Evolutionary conservation across 148 eudicot species (phyloP).

Genomic region (Chenopodium quinoa): DNA sequence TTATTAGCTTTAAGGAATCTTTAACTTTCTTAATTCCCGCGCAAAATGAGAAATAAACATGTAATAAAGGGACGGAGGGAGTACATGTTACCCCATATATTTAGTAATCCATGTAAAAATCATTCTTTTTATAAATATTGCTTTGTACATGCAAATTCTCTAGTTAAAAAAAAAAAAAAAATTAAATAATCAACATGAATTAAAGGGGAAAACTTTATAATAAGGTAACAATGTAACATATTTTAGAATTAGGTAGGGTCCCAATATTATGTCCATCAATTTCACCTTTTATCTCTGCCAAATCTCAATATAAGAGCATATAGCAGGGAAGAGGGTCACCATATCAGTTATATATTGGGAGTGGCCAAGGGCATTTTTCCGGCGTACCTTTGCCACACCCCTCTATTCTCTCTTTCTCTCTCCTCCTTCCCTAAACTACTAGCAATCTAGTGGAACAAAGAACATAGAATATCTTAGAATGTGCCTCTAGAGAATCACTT

Average conservation of each 20-base stretch:
- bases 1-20: too few species aligned
- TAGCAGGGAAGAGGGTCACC: constrained; percentile 5
- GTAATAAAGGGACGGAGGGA: too few species aligned
- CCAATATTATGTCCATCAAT: constrained; percentile 16
- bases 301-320: constrained; percentile 28
- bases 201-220: constrained; percentile 5
- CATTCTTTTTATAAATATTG: too few species aligned
- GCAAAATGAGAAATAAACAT: too few species aligned
- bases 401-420: constrained; percentile 20
- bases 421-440: background rate
- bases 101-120: too few species aligned
- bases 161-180: background rate
- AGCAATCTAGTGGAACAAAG: constrained; percentile 43
- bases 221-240: constrained; percentile 22
- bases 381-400: constrained; percentile 36
- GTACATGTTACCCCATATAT: too few species aligned
- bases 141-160: background rate
- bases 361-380: constrained; percentile 35
- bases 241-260: constrained; percentile 25
- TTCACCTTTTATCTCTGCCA: constrained; percentile 3
- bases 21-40: too few species aligned
- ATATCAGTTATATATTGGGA: background rate
- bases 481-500: constrained; percentile 54
- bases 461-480: constrained; percentile 57
- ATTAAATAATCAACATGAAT: background rate